phyloP scores from a whole-genome alignment of 2,329 filamentous ascomycete species.

The Metarhizium brunneum region DNA sequence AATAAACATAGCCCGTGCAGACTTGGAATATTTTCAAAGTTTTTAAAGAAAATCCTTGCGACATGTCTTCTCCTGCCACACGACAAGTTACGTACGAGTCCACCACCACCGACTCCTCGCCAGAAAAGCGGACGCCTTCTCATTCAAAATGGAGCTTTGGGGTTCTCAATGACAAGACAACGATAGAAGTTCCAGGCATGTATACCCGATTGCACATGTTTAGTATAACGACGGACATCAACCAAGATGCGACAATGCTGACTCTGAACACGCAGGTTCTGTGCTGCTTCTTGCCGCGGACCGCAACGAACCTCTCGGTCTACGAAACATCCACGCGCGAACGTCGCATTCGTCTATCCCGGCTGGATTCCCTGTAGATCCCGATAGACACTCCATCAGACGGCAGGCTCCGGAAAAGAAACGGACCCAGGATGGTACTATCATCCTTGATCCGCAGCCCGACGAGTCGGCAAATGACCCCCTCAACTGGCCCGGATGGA shows the following conservation, averaged over 20 bases:
- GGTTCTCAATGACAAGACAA: constrained; percentile 7
- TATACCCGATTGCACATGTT: background rate
- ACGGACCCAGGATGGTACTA: constrained; percentile 68
- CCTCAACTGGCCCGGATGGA: constrained; percentile 80
- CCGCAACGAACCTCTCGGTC: constrained; percentile 11
- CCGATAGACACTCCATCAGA: constrained; percentile 10
- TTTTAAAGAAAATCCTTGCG: background rate
- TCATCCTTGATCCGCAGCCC: constrained; percentile 85
- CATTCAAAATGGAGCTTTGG: constrained; percentile 9
- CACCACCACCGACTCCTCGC: background rate
- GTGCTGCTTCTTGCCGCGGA: constrained; percentile 10
- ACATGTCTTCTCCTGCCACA: background rate
- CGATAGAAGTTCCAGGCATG: constrained; percentile 8
- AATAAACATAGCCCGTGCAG: no score
- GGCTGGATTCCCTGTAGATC: constrained; percentile 27
- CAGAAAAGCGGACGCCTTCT: background rate
- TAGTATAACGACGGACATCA: no score
- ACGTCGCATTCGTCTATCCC: constrained; percentile 39
- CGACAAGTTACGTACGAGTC: background rate
- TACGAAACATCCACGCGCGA: constrained; percentile 6
- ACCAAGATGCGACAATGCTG: background rate
- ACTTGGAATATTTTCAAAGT: background rate
- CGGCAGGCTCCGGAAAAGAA: constrained; percentile 45
- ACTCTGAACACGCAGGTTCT: constrained; percentile 4
- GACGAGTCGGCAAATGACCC: constrained; percentile 88